These are phyloP conservation scores for Asterochloris sp. DNA, from an alignment of 139 green algal species.

Conservation along the genomic window DNA sequence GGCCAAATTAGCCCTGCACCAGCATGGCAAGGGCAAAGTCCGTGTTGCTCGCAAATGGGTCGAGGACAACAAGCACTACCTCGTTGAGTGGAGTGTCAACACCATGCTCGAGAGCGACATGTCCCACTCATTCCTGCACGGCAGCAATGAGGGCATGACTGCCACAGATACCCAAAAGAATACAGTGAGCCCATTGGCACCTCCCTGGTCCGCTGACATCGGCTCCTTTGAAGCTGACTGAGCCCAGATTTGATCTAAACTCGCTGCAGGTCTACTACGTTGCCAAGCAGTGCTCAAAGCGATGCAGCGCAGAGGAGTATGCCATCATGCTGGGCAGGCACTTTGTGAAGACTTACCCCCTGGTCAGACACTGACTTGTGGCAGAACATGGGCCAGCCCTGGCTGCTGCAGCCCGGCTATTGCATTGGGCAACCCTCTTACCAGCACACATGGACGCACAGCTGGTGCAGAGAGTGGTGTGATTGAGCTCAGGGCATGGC, in stretches of 20 bases:
- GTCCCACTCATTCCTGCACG: slow-evolving; percentile 69
- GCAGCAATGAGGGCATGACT: slow-evolving; percentile 83
- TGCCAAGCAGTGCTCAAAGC: slow-evolving; percentile 60
- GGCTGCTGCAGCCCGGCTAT: not conserved
- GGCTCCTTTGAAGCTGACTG: not conserved
- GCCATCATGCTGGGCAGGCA: slow-evolving; percentile 77
- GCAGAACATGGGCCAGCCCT: not conserved
- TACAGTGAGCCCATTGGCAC: slow-evolving; percentile 42
- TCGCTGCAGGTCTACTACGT: slow-evolving; percentile 72
- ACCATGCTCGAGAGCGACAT: slow-evolving; percentile 83
- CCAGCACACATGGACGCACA: not conserved
- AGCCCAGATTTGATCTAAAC: not conserved
- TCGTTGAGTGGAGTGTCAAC: slow-evolving; percentile 78
- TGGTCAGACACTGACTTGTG: not conserved
- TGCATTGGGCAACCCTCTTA: not conserved
- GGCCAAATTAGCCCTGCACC: slow-evolving; percentile 54
- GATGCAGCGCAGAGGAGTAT: slow-evolving; percentile 82
- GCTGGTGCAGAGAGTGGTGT: too few relatives aligned
- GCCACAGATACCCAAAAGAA: slow-evolving; percentile 95
- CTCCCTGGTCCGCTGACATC: not conserved
- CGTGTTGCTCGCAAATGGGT: slow-evolving; percentile 74
- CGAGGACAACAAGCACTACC: slow-evolving; percentile 63
- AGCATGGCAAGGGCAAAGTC: slow-evolving; percentile 85
- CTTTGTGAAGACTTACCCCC: slow-evolving; percentile 81
- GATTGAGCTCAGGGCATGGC: not conserved